A percentile compares a stretch with the other conserved stretches of the same genome.
Evolutionary conservation across 108 stramenopile genomes (phyloP).

Genomic region (Nitzschia sp.): DNA sequence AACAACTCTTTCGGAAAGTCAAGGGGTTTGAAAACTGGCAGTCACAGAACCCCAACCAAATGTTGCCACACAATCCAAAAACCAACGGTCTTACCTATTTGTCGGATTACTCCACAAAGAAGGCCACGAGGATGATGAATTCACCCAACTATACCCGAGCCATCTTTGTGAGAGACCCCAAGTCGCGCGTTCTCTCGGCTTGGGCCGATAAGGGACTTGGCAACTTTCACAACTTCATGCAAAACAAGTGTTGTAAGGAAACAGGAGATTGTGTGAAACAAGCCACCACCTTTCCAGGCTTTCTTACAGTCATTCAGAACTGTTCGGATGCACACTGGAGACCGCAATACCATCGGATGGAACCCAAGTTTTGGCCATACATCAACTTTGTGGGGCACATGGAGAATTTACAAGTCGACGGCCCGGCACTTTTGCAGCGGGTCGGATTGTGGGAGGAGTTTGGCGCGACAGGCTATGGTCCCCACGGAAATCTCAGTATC

Average conservation of each 20-base stretch:
- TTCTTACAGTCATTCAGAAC: slow-evolving; percentile 17
- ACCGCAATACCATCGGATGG: slow-evolving; percentile 34
- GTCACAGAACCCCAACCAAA: background rate
- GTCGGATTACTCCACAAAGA: slow-evolving; percentile 29
- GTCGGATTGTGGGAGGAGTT: slow-evolving; percentile 43
- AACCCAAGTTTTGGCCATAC: slow-evolving; percentile 29
- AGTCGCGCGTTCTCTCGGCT: slow-evolving; percentile 49
- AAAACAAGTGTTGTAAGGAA: slow-evolving; percentile 21
- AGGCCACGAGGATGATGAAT: slow-evolving; percentile 45
- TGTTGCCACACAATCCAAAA: slow-evolving; percentile 40
- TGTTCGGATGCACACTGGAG: slow-evolving; percentile 48
- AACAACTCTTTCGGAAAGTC: slow-evolving; percentile 59
- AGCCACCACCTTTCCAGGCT: slow-evolving; percentile 12
- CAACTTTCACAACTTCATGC: slow-evolving; percentile 20
- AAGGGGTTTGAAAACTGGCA: slow-evolving; percentile 30
- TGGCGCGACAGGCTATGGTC: slow-evolving; percentile 38
- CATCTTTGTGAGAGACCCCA: slow-evolving; percentile 69
- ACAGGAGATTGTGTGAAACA: slow-evolving; percentile 7
- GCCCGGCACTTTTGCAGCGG: slow-evolving; percentile 22
- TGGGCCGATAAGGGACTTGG: slow-evolving; percentile 49
- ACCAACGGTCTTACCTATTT: slow-evolving; percentile 48
- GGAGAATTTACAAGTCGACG: slow-evolving; percentile 32
- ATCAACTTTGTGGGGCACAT: slow-evolving; percentile 49
- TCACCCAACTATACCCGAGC: slow-evolving; percentile 40
- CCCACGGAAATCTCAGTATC: slow-evolving; percentile 31